Base-by-base conservation (phyloP, 2,329 filamentous ascomycete species). In the Cytospora leucostoma region DNA sequence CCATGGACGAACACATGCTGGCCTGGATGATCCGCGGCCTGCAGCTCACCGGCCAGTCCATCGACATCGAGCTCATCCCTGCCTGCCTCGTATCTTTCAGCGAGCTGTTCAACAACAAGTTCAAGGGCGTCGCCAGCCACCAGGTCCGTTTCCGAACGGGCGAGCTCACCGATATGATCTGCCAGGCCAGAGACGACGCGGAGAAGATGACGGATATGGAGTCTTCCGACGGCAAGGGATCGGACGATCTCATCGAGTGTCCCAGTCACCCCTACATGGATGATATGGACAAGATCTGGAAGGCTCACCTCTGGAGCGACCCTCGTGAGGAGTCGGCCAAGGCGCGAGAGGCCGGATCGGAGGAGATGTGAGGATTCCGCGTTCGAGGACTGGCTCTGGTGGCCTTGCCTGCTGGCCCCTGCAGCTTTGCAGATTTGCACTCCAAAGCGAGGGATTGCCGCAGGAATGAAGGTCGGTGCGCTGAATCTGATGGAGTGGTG, bases 181-280 rank as follows among this genome's bases (percentile, higher is more conserved):
- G 61, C 33, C 51, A 37, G 21, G 61, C 61, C 4, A 56, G 61
- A 44, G 61, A 63, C 21, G 56, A 59, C 5, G 61, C 61, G 10
- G 61, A 63, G 34, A 32, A 56, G 56, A 60, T 56, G 51, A 6
- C 34, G 8, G 35, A 49, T 3, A 8, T 17, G 2, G 7, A 19
- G 40, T 5, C 19, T 19, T 19, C 5, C 17, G 2, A 17, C 17
- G 19, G n/a, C 6, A 44, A 19, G 17, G 10, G n/a, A 3, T n/a
- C 40, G 8, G 40, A n/a, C 10, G 17, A n/a, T 7, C 17, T 44
- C 40, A 19, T 44, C 40, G 8, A 44, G 17, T 8, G 40, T 15
- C 40, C 40, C 15, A 44, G 17, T 10, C 40, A 44, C 17, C 17
- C 40, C 5, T 44, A n/a, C 40, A 8, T 7, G 7, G 19, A 44